Evolutionary conservation across 192 early-diverging fungal species (phyloP).

Genomic region (Entomortierella parvispora): DNA sequence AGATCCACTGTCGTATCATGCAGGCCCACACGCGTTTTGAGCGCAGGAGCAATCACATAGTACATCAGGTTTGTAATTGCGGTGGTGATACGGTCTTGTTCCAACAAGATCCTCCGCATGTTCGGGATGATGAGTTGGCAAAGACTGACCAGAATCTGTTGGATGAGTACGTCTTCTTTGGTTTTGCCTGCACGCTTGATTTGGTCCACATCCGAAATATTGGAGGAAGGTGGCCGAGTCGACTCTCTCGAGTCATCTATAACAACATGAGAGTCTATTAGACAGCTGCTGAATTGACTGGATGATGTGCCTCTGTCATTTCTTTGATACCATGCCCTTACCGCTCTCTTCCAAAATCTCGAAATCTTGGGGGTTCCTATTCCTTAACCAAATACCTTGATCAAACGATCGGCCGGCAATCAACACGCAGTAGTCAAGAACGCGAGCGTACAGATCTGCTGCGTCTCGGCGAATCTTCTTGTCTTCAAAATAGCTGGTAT

Average conservation of each 20-base stretch:
- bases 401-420: slow-evolving; percentile 82
- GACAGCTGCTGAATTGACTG: no score
- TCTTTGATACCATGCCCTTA: no score
- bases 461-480: slow-evolving; percentile 69
- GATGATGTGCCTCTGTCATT: no score
- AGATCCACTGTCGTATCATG: slow-evolving; percentile 65
- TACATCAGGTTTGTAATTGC: slow-evolving; percentile 81
- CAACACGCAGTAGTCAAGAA: slow-evolving; percentile 79
- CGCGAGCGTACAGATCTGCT: slow-evolving; percentile 62
- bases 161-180: slow-evolving; percentile 73
- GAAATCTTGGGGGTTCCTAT: slow-evolving; percentile 56
- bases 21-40: slow-evolving; percentile 61
- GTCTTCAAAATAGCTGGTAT: slow-evolving; percentile 65
- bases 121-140: slow-evolving; percentile 73
- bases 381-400: slow-evolving; percentile 72
- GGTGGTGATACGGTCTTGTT: slow-evolving; percentile 76
- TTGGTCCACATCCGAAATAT: slow-evolving; percentile 53
- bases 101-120: slow-evolving; percentile 72
- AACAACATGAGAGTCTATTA: neutral
- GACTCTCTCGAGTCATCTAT: slow-evolving; percentile 42
- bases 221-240: slow-evolving; percentile 34
- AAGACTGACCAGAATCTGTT: slow-evolving; percentile 60
- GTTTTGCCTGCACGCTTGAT: slow-evolving; percentile 59
- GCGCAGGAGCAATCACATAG: slow-evolving; percentile 76
- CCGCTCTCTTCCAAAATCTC: slow-evolving; percentile 41